Conservation (phyloP, 441 rosid species). For the Pelargonium exstipulatum region DNA sequence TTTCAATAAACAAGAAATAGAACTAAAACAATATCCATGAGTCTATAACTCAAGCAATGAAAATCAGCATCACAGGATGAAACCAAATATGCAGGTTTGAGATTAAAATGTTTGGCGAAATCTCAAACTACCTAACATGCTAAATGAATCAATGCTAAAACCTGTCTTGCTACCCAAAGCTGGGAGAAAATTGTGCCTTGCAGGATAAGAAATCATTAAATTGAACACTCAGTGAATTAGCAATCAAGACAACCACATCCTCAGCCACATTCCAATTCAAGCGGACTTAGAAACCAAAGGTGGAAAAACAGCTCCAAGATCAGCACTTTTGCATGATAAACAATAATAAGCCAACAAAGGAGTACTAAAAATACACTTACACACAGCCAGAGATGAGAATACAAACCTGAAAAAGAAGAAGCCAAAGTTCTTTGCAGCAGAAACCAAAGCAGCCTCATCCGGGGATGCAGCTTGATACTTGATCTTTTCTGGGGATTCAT, state of each 20-base stretch:
- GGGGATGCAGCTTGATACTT: conserved; percentile 99
- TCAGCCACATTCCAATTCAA: not conserved
- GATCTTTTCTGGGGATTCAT: conserved; percentile 89
- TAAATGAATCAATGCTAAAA: not conserved
- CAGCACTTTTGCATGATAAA: not conserved
- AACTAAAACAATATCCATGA: no score
- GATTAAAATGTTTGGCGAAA: not conserved
- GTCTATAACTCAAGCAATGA: not conserved
- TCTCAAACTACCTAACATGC: not conserved
- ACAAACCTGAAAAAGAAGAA: conserved; percentile 89
- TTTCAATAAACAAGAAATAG: no score
- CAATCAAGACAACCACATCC: not conserved
- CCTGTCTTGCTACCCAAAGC: no score
- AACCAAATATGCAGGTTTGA: not conserved
- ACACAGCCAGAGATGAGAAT: conserved; percentile 5
- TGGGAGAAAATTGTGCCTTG: not conserved
- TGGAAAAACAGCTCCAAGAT: not conserved
- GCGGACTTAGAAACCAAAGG: not conserved
- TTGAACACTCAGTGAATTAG: not conserved
- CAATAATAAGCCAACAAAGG: not conserved
- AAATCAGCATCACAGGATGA: not conserved
- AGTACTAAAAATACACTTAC: no score
- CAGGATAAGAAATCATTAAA: not conserved
- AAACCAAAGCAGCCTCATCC: conserved; percentile 97
- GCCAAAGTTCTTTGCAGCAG: conserved; percentile 98